Percentiles rank a stretch among this genome's conserved stretches.
Evolutionary conservation across 2,329 filamentous ascomycete genomes (phyloP).

Genomic region (Xenosphaeropsis pyriputrescens): DNA sequence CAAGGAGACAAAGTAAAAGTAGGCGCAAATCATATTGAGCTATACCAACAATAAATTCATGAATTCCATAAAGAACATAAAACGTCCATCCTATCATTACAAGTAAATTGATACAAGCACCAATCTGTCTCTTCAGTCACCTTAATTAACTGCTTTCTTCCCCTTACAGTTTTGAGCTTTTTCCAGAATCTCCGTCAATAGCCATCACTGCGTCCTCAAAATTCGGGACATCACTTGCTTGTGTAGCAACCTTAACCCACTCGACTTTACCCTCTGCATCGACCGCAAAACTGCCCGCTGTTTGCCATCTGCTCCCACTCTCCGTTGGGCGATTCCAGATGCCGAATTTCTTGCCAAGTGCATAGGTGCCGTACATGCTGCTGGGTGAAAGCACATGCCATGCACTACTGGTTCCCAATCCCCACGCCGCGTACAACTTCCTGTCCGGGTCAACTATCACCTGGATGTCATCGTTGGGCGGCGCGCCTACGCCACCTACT

Average conservation of each 20-base stretch:
- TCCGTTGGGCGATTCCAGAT: conserved; percentile 53
- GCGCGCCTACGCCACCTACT: conserved; percentile 23
- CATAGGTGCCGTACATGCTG: conserved; percentile 40
- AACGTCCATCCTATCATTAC: too few species aligned
- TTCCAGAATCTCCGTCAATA: conserved; percentile 4
- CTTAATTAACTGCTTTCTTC: too few species aligned
- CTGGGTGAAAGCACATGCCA: conserved; percentile 48
- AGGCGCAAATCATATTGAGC: too few species aligned
- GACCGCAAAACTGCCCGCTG: conserved; percentile 46
- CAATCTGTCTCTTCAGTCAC: too few species aligned
- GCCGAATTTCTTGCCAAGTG: conserved; percentile 42
- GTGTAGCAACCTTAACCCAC: conserved; percentile 31
- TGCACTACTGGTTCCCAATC: conserved; percentile 42
- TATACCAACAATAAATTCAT: too few species aligned
- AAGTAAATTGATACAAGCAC: too few species aligned
- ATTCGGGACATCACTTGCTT: conserved; percentile 37
- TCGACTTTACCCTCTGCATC: conserved; percentile 34
- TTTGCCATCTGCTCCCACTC: conserved; percentile 57
- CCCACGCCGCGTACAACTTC: conserved; percentile 49
- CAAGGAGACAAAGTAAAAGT: conserved; percentile 7
- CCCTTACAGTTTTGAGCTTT: too few species aligned
- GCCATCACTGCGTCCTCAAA: conserved; percentile 29
- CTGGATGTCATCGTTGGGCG: conserved; percentile 38
- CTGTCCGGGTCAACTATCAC: conserved; percentile 46
- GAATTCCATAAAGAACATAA: too few species aligned